Evolutionary conservation across 768 basidiomycete species (phyloP).

Genomic region (Pilatotrama ljubarskyi): DNA sequence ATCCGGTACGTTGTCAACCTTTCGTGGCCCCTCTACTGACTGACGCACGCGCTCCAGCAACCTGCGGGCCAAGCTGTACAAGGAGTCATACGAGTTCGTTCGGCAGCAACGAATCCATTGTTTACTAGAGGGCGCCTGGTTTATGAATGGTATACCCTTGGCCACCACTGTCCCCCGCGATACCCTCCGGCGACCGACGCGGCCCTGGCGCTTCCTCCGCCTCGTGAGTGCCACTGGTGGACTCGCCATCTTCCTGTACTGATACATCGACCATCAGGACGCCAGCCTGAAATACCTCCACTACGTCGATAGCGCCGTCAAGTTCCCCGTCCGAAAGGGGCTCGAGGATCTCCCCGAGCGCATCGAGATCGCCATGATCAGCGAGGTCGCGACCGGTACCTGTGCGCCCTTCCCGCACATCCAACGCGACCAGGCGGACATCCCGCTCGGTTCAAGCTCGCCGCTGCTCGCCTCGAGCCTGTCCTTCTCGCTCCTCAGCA

Average conservation of each 20-base stretch:
- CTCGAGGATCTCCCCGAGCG: constrained; percentile 86
- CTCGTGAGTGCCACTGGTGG: constrained; percentile 47
- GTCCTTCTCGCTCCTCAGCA: constrained; percentile 71
- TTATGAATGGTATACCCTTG: constrained; percentile 71
- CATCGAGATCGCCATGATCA: constrained; percentile 78
- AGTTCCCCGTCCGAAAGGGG: constrained; percentile 77
- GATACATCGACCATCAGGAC: constrained; percentile 50
- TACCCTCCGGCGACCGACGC: constrained; percentile 53
- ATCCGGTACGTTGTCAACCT: constrained; percentile 62
- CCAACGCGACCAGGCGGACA: constrained; percentile 38
- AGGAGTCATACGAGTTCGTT: constrained; percentile 89
- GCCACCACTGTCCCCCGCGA: constrained; percentile 47
- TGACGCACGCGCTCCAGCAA: constrained; percentile 50
- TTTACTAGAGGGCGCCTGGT: constrained; percentile 89
- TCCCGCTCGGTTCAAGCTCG: constrained; percentile 54
- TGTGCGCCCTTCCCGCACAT: constrained; percentile 69
- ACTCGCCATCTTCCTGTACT: constrained; percentile 3
- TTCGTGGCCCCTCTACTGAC: not conserved
- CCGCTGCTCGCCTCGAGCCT: constrained; percentile 62
- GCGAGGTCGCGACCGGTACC: constrained; percentile 75
- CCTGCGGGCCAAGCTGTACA: constrained; percentile 81
- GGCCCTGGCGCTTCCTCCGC: constrained; percentile 86
- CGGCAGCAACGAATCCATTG: constrained; percentile 87
- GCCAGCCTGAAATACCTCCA: constrained; percentile 78
- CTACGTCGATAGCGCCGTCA: constrained; percentile 78